Percentiles rank a stretch among this genome's conserved stretches.
These are phyloP conservation scores for Gastrodia elata DNA, from an alignment of 106 monocot species.

Conservation along the genomic window DNA sequence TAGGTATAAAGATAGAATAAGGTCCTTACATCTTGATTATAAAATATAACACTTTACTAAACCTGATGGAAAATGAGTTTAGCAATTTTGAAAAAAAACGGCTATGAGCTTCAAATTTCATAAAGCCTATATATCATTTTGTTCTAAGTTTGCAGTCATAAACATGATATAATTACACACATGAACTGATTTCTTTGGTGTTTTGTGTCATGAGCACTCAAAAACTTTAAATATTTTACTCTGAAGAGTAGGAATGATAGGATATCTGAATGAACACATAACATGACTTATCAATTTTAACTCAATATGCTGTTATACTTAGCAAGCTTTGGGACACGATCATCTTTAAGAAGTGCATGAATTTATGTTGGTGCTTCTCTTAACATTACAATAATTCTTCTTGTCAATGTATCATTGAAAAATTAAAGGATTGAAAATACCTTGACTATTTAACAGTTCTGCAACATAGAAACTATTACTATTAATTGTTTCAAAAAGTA, in stretches of 20 bases:
- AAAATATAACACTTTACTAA: not conserved
- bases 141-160: too few species aligned
- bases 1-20: too few species aligned
- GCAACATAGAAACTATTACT: not conserved
- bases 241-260: not conserved
- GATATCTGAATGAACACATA: not conserved
- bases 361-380: not conserved
- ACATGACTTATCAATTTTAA: not conserved
- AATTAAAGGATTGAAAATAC: too few species aligned
- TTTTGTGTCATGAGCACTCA: not conserved
- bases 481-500: not conserved
- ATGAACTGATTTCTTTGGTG: not conserved
- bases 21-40: too few species aligned
- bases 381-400: not conserved
- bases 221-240: not conserved
- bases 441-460: not conserved
- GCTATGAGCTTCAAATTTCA: not conserved
- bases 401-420: not conserved
- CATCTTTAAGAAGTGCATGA: not conserved
- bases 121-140: not conserved
- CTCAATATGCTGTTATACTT: not conserved
- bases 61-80: not conserved
- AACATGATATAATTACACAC: too few species aligned
- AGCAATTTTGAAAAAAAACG: not conserved
- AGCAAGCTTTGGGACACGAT: not conserved